Evolutionary conservation across 2,329 filamentous ascomycete genomes (phyloP), one percentile per base, ranked within the genome.

Genomic region (Epichloe uncinata): DNA sequence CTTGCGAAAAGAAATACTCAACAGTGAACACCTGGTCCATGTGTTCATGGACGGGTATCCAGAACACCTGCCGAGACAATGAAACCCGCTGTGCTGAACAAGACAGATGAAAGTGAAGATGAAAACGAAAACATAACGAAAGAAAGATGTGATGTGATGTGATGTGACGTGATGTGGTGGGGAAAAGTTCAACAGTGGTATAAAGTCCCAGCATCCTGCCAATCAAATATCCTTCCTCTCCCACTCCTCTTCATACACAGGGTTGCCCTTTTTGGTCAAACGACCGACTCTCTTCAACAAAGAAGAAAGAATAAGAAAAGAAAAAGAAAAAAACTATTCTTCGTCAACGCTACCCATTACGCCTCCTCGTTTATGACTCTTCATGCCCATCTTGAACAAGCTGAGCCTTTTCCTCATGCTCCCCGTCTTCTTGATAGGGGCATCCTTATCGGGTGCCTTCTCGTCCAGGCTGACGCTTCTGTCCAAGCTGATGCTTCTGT

Each of bases 361-460:
- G 30, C 65, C 71, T 53, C 64, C 72, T 45, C 65, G 69, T 63
- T 80, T 82, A 61, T 76, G 80, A 43, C 70, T 71, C 69, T 85
- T 87, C 63, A 81, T 83, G 33, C 84, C 82, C 47, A 89, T 73
- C 63, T 84, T 86, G 60, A 94, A 72, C 59, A 89, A 72, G 63
- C 86, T 93, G 56, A 94, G 73, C 60, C 88, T 71, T 69, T 88
- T 91, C 67, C 83, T 81, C 56, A 94, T 78, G 51, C 81, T 84
- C 36, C 77, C 78, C 48, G 77, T 77, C 60, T 74, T 73, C 50
- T 66, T 63, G 37, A 69, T 45, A 9, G 64, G 61, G 38, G 66
- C 71, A 42, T 60, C 63, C 34, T 61, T 57, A 0, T 50, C 49
- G 20, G 58, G 49, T 43, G 61, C 57, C 9, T 60, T 54, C 16